These are phyloP conservation scores for Paraphoma chrysanthemicola DNA, from an alignment of 2,329 filamentous ascomycete species.

Conservation along the genomic window DNA sequence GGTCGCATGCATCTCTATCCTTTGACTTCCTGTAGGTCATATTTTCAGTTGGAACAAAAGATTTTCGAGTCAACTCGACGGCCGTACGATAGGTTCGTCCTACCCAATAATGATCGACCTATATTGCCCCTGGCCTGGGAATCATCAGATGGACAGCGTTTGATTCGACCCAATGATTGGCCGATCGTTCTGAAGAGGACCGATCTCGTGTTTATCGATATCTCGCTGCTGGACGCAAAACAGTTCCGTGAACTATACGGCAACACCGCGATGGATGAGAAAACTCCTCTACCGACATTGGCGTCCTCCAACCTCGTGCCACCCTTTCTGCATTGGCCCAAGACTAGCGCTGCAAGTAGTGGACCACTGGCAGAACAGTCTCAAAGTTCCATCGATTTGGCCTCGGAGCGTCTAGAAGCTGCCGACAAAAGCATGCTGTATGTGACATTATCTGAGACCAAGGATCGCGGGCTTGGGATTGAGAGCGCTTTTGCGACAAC, in stretches of 20 bases:
- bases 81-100: no score
- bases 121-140: conserved; percentile 13
- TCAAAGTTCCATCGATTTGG: neutral
- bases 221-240: conserved; percentile 13
- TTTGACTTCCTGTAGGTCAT: conserved; percentile 29
- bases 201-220: conserved; percentile 29
- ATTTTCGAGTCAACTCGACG: neutral
- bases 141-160: conserved; percentile 2
- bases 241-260: neutral
- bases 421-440: conserved; percentile 33
- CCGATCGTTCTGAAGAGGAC: conserved; percentile 17
- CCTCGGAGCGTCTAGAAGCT: conserved; percentile 20
- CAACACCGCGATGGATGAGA: neutral
- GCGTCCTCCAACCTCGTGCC: conserved; percentile 10
- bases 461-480: conserved; percentile 8
- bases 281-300: neutral
- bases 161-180: conserved; percentile 28
- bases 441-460: conserved; percentile 14
- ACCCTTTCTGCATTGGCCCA: conserved; percentile 41
- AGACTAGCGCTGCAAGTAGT: neutral
- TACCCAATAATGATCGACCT: no score
- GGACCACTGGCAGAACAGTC: neutral
- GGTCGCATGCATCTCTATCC: conserved; percentile 30
- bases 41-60: conserved; percentile 41
- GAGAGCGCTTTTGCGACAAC: conserved; percentile 34